Percentiles rank a stretch among this genome's conserved stretches.
phyloP scores from a whole-genome alignment of 2,329 filamentous ascomycete genomes.

The Paraconiothyrium brasiliense region DNA sequence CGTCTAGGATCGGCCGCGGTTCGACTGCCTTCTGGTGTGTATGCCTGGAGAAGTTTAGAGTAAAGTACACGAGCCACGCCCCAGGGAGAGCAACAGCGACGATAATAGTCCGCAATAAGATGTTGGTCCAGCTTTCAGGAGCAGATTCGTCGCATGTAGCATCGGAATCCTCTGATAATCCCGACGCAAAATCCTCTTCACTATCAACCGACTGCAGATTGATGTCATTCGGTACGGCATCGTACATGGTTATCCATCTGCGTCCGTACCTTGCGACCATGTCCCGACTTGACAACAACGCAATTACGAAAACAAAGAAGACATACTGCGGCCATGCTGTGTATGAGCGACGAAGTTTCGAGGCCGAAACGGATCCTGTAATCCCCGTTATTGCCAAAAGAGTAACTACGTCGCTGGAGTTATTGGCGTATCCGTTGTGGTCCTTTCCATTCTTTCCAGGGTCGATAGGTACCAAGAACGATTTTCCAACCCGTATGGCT shows the following conservation, averaged over 20 bases:
- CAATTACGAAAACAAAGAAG: slow-evolving; percentile 24
- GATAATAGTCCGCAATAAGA: slow-evolving; percentile 14
- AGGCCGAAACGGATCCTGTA: slow-evolving; percentile 24
- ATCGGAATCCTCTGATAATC: neutral
- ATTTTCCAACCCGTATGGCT: slow-evolving; percentile 28
- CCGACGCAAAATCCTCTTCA: slow-evolving; percentile 8
- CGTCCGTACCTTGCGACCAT: neutral
- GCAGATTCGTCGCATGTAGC: neutral
- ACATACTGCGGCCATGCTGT: slow-evolving; percentile 30
- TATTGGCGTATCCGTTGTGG: neutral
- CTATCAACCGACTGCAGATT: slow-evolving; percentile 14
- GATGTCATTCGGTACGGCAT: slow-evolving; percentile 6
- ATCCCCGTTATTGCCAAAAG: slow-evolving; percentile 26
- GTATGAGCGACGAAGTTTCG: slow-evolving; percentile 33
- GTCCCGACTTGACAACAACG: slow-evolving; percentile 9
- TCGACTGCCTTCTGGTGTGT: neutral
- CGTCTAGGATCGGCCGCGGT: slow-evolving; percentile 24
- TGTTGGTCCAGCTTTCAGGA: neutral
- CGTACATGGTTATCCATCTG: slow-evolving; percentile 13
- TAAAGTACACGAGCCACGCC: slow-evolving; percentile 29
- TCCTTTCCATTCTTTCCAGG: neutral
- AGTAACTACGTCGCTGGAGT: slow-evolving; percentile 17
- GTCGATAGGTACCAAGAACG: slow-evolving; percentile 28
- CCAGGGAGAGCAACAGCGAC: slow-evolving; percentile 21
- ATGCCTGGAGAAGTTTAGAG: slow-evolving; percentile 28